phyloP scores from a whole-genome alignment of 192 early-diverging fungal genomes.

The Coemansia asiatica region DNA sequence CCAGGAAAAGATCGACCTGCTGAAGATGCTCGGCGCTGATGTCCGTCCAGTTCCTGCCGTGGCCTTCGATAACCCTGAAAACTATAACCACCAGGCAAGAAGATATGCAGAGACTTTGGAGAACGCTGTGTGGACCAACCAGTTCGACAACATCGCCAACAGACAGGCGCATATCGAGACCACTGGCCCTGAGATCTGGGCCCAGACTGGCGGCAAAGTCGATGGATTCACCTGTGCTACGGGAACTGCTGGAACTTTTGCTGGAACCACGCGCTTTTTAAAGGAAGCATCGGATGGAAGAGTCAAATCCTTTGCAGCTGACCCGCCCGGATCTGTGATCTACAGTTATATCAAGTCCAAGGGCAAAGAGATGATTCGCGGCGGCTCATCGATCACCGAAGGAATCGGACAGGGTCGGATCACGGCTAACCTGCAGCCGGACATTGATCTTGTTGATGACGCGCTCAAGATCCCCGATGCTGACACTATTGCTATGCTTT shows the following conservation, averaged over 20 bases:
- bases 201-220: conserved; percentile 74
- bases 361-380: conserved; percentile 65
- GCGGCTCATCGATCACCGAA: conserved; percentile 88
- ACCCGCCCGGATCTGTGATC: conserved; percentile 93
- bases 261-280: conserved; percentile 78
- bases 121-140: conserved; percentile 96
- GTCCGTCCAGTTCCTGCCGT: conserved; percentile 92
- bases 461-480: conserved; percentile 81
- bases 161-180: conserved; percentile 91
- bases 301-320: conserved; percentile 82
- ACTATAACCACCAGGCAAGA: conserved; percentile 93
- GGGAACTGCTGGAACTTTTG: conserved; percentile 90
- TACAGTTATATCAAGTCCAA: conserved; percentile 76
- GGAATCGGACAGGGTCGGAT: conserved; percentile 95
- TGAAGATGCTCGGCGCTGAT: conserved; percentile 91
- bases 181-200: conserved; percentile 94
- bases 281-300: conserved; percentile 70
- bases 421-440: conserved; percentile 83
- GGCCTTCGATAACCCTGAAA: conserved; percentile 84
- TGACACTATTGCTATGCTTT: conserved; percentile 82
- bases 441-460: conserved; percentile 78
- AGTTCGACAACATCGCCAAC: conserved; percentile 94
- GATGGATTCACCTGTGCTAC: conserved; percentile 92
- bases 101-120: conserved; percentile 73
- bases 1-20: conserved; percentile 92